Evolutionary conservation across 306 rosid species (phyloP).

Genomic region (barrel medic (Medicago truncatula)): DNA sequence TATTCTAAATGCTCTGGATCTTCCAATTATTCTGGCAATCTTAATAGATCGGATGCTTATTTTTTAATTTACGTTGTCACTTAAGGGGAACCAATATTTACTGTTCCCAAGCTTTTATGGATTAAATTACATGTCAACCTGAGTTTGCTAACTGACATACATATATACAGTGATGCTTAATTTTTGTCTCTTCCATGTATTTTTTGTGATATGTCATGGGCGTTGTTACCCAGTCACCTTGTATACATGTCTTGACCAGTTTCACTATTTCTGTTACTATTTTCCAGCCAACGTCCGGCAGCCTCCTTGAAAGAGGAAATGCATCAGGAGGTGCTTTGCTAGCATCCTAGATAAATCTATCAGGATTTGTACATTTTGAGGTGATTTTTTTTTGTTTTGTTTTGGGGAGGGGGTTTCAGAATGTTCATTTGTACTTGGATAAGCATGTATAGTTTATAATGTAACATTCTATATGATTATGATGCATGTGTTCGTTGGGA

Average conservation of each 20-base stretch:
- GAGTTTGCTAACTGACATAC: conserved; percentile 29
- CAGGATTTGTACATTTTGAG: conserved; percentile 37
- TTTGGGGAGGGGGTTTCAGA: not conserved
- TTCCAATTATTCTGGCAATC: conserved; percentile 32
- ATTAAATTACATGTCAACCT: conserved; percentile 33
- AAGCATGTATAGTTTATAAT: conserved; percentile 34
- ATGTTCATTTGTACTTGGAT: conserved; percentile 32
- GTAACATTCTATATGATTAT: conserved; percentile 20
- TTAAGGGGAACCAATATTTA: conserved; percentile 6
- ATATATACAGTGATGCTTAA: not conserved
- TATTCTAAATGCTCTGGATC: conserved; percentile 30
- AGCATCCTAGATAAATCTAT: conserved; percentile 44
- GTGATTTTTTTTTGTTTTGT: conserved; percentile 3
- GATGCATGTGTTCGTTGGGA: conserved; percentile 28
- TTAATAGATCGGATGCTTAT: not conserved
- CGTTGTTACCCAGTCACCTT: not conserved
- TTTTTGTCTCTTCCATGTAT: conserved; percentile 29
- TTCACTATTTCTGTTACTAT: conserved; percentile 33
- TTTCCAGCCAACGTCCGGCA: conserved; percentile 64
- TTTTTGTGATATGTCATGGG: not conserved
- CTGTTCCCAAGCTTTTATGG: conserved; percentile 11
- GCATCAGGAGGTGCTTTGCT: conserved; percentile 56
- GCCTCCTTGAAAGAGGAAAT: conserved; percentile 73
- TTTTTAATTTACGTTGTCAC: conserved; percentile 13
- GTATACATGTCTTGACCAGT: conserved; percentile 16